A percentile compares a stretch with the other conserved stretches of the same genome.
phyloP scores from a whole-genome alignment of 768 basidiomycete genomes.

The Clavaria fumosa region DNA sequence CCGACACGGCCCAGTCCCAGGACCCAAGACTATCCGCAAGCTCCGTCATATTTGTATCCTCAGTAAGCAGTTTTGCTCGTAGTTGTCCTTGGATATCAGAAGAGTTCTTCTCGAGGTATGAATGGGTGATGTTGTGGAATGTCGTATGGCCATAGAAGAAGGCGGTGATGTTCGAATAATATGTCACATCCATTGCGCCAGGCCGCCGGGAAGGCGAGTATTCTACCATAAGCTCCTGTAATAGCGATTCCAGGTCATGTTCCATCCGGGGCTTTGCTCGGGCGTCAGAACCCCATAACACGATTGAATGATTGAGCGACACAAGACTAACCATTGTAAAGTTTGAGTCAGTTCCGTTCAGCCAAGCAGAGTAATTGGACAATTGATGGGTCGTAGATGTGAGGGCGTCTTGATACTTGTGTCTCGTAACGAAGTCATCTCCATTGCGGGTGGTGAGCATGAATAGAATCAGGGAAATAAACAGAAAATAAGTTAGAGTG shows the following conservation, averaged over 20 bases:
- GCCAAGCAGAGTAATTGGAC: slow-evolving; percentile 64
- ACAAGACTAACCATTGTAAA: slow-evolving; percentile 41
- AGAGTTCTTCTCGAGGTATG: slow-evolving; percentile 24
- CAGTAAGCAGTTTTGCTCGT: slow-evolving; percentile 34
- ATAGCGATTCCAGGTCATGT: slow-evolving; percentile 24
- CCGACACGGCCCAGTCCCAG: slow-evolving; percentile 60
- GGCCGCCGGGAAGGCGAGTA: slow-evolving; percentile 27
- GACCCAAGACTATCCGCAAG: slow-evolving; percentile 30
- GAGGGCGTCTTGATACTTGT: slow-evolving; percentile 53
- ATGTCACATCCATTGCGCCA: slow-evolving; percentile 35
- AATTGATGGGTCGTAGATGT: slow-evolving; percentile 40
- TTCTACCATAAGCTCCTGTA: slow-evolving; percentile 35
- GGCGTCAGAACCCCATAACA: not conserved
- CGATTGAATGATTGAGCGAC: slow-evolving; percentile 1
- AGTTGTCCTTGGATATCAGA: slow-evolving; percentile 30
- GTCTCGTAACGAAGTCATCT: slow-evolving; percentile 48
- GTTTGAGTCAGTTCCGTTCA: slow-evolving; percentile 49
- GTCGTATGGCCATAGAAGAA: slow-evolving; percentile 51
- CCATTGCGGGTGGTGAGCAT: slow-evolving; percentile 64
- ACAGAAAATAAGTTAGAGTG: slow-evolving; percentile 57
- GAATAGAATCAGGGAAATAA: slow-evolving; percentile 61
- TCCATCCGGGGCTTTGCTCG: slow-evolving; percentile 32
- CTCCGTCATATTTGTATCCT: slow-evolving; percentile 34
- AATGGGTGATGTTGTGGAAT: slow-evolving; percentile 49
- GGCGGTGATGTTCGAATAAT: slow-evolving; percentile 65